phyloP scores from a whole-genome alignment of 2,329 filamentous ascomycete genomes.

The Xylaria sp. region DNA sequence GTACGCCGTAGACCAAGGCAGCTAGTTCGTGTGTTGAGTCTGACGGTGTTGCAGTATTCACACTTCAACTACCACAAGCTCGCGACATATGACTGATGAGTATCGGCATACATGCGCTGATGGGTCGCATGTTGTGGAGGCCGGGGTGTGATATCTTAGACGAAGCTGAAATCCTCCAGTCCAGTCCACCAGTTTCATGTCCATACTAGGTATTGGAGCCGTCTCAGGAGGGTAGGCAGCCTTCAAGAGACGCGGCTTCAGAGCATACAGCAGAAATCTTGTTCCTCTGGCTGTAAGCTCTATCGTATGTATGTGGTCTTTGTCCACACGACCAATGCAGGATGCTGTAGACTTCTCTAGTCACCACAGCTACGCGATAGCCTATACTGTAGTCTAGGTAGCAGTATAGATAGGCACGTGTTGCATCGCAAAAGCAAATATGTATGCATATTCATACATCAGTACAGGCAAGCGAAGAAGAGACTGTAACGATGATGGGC shows the following conservation, averaged over 20 bases:
- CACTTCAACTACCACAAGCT: background rate
- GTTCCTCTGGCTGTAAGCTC: too few relatives aligned
- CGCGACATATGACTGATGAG: background rate
- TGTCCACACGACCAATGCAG: too few relatives aligned
- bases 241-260: too few relatives aligned
- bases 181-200: background rate
- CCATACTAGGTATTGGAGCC: too few relatives aligned
- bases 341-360: too few relatives aligned
- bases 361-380: background rate
- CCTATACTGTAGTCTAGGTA: too few relatives aligned
- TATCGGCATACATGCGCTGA: constrained; percentile 7
- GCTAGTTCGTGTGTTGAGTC: background rate
- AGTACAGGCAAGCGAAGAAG: background rate
- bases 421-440: constrained; percentile 2
- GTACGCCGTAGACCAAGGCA: background rate
- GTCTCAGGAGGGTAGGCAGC: too few relatives aligned
- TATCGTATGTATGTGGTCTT: too few relatives aligned
- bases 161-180: too few relatives aligned
- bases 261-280: too few relatives aligned
- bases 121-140: constrained; percentile 13
- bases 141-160: background rate
- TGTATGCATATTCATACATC: background rate
- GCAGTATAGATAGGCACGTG: constrained; percentile 2
- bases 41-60: background rate
- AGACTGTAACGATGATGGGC: too few relatives aligned